A percentile compares a stretch with the other conserved stretches of the same genome.
These are phyloP conservation scores for Leptodontidium sp. DNA, from an alignment of 2,329 filamentous ascomycete genomes.

Conservation along the genomic window DNA sequence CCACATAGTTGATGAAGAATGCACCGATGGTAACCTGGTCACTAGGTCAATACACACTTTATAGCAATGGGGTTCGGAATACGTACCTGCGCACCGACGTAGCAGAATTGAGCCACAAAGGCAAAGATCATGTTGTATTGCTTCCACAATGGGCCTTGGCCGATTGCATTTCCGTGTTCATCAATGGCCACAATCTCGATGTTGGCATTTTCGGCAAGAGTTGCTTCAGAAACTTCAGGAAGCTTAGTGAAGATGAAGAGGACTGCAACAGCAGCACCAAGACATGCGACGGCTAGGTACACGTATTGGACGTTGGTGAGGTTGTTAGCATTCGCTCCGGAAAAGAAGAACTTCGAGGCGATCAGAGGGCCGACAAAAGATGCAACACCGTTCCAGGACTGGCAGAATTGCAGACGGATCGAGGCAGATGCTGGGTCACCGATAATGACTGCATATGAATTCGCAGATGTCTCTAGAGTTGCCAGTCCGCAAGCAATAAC, in stretches of 20 bases:
- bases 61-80: background rate
- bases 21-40: conserved; percentile 61
- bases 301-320: conserved; percentile 83
- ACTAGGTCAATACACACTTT: background rate
- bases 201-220: conserved; percentile 47
- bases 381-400: conserved; percentile 77
- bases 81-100: conserved; percentile 67
- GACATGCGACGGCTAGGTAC: conserved; percentile 78
- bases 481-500: conserved; percentile 80
- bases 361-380: conserved; percentile 77
- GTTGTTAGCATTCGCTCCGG: conserved; percentile 64
- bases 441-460: conserved; percentile 75
- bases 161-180: conserved; percentile 59
- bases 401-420: conserved; percentile 76
- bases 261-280: conserved; percentile 73
- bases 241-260: conserved; percentile 73
- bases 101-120: conserved; percentile 79
- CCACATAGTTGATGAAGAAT: conserved; percentile 79
- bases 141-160: conserved; percentile 66
- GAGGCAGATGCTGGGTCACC: conserved; percentile 78
- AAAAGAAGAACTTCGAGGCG: conserved; percentile 79
- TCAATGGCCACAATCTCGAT: conserved; percentile 55
- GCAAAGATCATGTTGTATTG: conserved; percentile 82
- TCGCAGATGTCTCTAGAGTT: conserved; percentile 81
- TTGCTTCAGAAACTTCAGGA: conserved; percentile 64